Conservation (phyloP, 2,329 filamentous ascomycete genomes). For the Pseudocercospora crystallina region DNA sequence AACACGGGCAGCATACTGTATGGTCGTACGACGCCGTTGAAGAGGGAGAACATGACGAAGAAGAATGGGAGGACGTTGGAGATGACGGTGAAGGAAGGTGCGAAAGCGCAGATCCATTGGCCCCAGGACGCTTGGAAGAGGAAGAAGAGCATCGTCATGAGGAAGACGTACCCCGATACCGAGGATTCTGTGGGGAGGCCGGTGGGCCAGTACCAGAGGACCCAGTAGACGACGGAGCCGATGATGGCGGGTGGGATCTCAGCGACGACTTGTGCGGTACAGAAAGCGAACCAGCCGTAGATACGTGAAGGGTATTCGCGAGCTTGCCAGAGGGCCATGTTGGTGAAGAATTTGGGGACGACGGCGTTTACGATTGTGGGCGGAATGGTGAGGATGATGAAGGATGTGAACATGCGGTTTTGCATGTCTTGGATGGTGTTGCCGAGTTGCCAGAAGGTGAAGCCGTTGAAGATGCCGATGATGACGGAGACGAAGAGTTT, state of each 20-base stretch:
- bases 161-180: conserved; percentile 71
- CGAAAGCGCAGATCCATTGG: conserved; percentile 82
- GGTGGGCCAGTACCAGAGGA: conserved; percentile 74
- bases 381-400: conserved; percentile 59
- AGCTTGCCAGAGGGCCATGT: conserved; percentile 70
- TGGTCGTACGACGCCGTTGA: conserved; percentile 74
- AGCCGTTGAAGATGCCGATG: conserved; percentile 75
- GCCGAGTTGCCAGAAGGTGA: conserved; percentile 72
- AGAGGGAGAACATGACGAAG: conserved; percentile 73
- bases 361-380: conserved; percentile 72
- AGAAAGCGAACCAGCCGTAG: conserved; percentile 76
- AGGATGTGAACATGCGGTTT: conserved; percentile 73
- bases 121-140: conserved; percentile 75
- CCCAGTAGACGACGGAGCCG: conserved; percentile 66
- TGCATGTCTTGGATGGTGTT: conserved; percentile 68
- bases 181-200: conserved; percentile 66
- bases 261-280: conserved; percentile 68
- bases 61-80: conserved; percentile 76
- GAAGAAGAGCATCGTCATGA: conserved; percentile 77
- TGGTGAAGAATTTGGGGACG: conserved; percentile 74
- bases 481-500: conserved; percentile 72
- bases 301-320: conserved; percentile 72
- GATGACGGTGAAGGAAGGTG: conserved; percentile 75
- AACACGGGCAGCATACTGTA: conserved; percentile 66
- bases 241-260: conserved; percentile 72